These are phyloP conservation scores for Calocybe gangraenosa DNA, from an alignment of 768 basidiomycete species.

Conservation along the genomic window DNA sequence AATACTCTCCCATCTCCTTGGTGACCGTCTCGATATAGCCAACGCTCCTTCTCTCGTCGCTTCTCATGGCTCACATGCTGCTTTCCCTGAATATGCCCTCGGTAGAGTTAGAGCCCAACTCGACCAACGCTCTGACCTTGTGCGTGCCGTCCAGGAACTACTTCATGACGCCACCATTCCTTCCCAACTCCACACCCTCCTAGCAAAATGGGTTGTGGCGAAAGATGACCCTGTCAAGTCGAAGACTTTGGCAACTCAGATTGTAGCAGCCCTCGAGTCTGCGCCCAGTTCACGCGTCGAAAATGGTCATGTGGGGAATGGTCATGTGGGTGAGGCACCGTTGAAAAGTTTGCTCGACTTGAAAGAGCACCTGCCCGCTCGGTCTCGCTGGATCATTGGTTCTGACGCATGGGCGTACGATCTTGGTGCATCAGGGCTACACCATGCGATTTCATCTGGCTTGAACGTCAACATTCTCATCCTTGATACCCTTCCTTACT, in stretches of 20 bases:
- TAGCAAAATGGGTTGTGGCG: slow-evolving; percentile 76
- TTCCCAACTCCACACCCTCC: slow-evolving; percentile 60
- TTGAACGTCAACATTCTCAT: slow-evolving; percentile 94
- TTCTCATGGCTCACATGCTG: slow-evolving; percentile 69
- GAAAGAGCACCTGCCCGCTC: slow-evolving; percentile 56
- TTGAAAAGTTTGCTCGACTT: slow-evolving; percentile 43
- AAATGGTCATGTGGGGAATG: slow-evolving; percentile 31
- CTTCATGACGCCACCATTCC: slow-evolving; percentile 48
- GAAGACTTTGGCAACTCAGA: slow-evolving; percentile 50
- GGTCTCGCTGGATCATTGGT: slow-evolving; percentile 94
- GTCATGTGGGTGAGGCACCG: no score
- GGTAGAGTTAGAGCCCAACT: slow-evolving; percentile 85
- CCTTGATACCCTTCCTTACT: slow-evolving; percentile 89
- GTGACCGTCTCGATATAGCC: slow-evolving; percentile 72
- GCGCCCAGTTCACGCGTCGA: slow-evolving; percentile 33
- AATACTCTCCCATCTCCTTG: slow-evolving; percentile 79
- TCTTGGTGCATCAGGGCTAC: slow-evolving; percentile 90
- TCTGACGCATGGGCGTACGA: slow-evolving; percentile 99
- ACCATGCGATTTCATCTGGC: slow-evolving; percentile 89
- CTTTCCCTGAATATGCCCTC: slow-evolving; percentile 92
- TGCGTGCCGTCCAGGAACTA: slow-evolving; percentile 59
- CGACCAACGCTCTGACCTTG: slow-evolving; percentile 68
- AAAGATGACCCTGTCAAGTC: slow-evolving; percentile 71
- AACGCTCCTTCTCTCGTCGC: slow-evolving; percentile 78
- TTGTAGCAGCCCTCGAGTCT: slow-evolving; percentile 47